Conservation (phyloP, 1,139 yeast genomes). For the Magnusiomyces sp. region DNA sequence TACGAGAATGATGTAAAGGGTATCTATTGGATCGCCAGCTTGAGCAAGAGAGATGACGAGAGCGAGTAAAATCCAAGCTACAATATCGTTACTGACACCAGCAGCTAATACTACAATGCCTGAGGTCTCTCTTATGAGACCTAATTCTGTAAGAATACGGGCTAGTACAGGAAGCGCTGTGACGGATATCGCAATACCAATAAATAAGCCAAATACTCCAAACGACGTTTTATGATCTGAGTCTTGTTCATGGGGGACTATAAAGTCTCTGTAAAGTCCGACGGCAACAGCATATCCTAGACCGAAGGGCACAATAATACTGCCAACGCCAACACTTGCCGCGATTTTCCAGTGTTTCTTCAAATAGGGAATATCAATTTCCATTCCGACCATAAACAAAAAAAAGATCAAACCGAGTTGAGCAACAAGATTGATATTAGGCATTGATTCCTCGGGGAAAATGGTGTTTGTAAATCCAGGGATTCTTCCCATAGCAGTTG, state of each 20-base stretch:
- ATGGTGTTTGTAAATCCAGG: conserved; percentile 57
- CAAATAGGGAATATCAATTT: conserved; percentile 60
- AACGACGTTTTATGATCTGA: conserved; percentile 40
- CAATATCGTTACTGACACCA: conserved; percentile 67
- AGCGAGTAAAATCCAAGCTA: conserved; percentile 78
- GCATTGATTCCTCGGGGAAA: conserved; percentile 54
- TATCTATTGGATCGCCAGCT: conserved; percentile 56
- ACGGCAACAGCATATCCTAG: conserved; percentile 63
- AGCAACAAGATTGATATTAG: conserved; percentile 58
- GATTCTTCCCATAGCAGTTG: conserved; percentile 58
- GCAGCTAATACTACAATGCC: conserved; percentile 77
- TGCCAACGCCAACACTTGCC: conserved; percentile 54
- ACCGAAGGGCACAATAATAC: conserved; percentile 71
- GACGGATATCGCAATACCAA: conserved; percentile 72
- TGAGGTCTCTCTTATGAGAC: conserved; percentile 60
- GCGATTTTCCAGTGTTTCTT: conserved; percentile 54
- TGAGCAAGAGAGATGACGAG: conserved; percentile 68
- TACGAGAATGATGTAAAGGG: conserved; percentile 58
- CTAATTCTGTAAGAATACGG: conserved; percentile 63
- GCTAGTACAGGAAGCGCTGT: conserved; percentile 82
- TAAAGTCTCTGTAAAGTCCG: conserved; percentile 57
- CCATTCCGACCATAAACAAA: conserved; percentile 68
- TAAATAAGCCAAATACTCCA: conserved; percentile 71
- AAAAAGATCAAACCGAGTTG: conserved; percentile 66
- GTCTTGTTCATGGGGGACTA: conserved; percentile 40